Conservation (phyloP, 345 rosid genomes). For the Reutealis trisperma region DNA sequence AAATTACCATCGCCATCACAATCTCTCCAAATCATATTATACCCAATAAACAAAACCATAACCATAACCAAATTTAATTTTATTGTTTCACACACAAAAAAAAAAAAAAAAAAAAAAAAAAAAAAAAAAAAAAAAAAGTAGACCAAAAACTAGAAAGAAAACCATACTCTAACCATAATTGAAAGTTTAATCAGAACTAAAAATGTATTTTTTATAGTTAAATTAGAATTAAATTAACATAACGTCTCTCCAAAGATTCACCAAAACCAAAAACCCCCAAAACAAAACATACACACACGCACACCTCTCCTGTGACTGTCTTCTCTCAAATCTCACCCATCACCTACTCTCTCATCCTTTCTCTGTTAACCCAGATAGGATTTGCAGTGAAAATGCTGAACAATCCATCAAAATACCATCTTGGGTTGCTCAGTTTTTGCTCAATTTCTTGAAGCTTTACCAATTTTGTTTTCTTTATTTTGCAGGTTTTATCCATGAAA, state of each 20-base stretch:
- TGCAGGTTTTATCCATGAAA: constrained; percentile 20
- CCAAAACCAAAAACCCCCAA: constrained; percentile 40
- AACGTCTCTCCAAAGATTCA: constrained; percentile 35
- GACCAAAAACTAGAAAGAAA: neutral
- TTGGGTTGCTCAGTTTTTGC: constrained; percentile 8
- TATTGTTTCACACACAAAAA: no score
- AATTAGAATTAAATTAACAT: constrained; percentile 14
- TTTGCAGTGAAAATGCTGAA: constrained; percentile 14
- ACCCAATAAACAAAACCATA: neutral
- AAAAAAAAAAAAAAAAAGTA: no score
- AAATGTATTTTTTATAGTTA: neutral
- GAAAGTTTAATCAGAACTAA: neutral
- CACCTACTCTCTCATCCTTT: constrained; percentile 15
- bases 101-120: no score
- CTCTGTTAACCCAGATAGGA: constrained; percentile 13
- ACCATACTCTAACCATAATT: constrained; percentile 6
- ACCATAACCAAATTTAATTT: neutral
- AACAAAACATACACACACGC: neutral
- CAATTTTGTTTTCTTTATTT: neutral
- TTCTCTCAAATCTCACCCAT: constrained; percentile 29
- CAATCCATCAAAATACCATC: constrained; percentile 16
- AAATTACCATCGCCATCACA: neutral
- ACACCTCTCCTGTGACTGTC: constrained; percentile 31
- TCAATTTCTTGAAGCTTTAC: constrained; percentile 18
- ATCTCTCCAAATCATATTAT: neutral